Percentiles rank a stretch among this genome's conserved stretches.
phyloP scores from a whole-genome alignment of 2,329 filamentous ascomycete species.

The Bertia moriformis region DNA sequence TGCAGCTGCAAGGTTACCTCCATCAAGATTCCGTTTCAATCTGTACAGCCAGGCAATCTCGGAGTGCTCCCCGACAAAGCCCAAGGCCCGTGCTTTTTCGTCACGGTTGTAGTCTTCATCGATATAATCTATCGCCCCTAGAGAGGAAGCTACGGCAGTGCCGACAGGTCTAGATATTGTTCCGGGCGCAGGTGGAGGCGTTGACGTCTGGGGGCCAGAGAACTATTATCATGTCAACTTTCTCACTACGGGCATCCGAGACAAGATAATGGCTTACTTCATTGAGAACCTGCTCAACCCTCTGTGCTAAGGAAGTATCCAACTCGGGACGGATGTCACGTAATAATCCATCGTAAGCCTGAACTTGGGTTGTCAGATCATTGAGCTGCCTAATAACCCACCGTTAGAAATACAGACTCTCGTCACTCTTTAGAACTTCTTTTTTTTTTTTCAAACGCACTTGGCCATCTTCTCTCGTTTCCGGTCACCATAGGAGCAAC shows the following conservation, averaged over 20 bases:
- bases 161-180: not conserved
- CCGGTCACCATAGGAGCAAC: not conserved
- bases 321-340: not conserved
- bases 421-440: too few species aligned
- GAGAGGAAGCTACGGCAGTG: not conserved
- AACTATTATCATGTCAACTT: not conserved
- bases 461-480: not conserved
- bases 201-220: too few species aligned
- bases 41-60: slow-evolving; percentile 27
- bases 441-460: too few species aligned
- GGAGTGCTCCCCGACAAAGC: slow-evolving; percentile 27
- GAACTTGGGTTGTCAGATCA: not conserved
- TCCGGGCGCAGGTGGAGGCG: not conserved
- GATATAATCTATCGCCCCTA: slow-evolving; percentile 14
- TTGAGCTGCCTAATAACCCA: not conserved
- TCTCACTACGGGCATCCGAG: not conserved
- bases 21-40: slow-evolving; percentile 18
- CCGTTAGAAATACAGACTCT: too few species aligned
- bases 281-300: not conserved
- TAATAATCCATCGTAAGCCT: not conserved
- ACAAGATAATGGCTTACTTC: not conserved
- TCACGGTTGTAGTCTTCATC: slow-evolving; percentile 24
- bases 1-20: slow-evolving; percentile 9
- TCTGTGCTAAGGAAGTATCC: not conserved
- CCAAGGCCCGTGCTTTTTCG: slow-evolving; percentile 15